A percentile compares a stretch with the other conserved stretches of the same genome.
Conservation (phyloP, 805 yeast genomes). For the Nakazawaea laoshanensis region DNA sequence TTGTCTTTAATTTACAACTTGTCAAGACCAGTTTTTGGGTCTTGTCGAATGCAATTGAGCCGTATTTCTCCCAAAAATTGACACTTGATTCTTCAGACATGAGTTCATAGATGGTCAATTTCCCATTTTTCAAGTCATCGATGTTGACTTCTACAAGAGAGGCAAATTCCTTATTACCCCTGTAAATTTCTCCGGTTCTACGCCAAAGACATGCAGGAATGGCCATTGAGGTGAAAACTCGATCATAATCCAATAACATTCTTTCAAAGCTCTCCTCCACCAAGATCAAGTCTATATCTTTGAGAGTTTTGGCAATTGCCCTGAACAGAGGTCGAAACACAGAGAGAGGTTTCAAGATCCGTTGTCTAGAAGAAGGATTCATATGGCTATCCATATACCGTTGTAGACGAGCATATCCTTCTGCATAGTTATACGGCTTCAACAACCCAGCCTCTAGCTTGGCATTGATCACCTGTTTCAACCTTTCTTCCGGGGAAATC, state of each 20-base stretch:
- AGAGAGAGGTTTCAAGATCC: constrained; percentile 78
- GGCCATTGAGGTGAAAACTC: constrained; percentile 96
- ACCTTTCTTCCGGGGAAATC: constrained; percentile 85
- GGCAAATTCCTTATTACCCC: constrained; percentile 96
- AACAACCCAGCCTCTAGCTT: constrained; percentile 88
- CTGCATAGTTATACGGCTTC: constrained; percentile 89
- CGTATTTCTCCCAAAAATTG: constrained; percentile 95
- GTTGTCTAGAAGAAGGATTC: constrained; percentile 74
- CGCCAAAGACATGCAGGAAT: constrained; percentile 97
- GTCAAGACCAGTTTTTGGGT: constrained; percentile 93
- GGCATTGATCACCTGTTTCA: constrained; percentile 90
- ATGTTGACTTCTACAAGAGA: constrained; percentile 82
- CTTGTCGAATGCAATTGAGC: constrained; percentile 91
- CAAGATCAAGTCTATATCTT: constrained; percentile 82
- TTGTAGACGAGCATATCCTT: constrained; percentile 86
- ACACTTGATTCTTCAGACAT: constrained; percentile 96
- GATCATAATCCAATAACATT: constrained; percentile 85
- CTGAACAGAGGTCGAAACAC: constrained; percentile 88
- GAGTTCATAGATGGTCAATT: constrained; percentile 82
- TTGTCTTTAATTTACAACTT: constrained; percentile 78
- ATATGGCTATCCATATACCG: constrained; percentile 88
- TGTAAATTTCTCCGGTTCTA: constrained; percentile 90
- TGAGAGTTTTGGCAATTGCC: constrained; percentile 82
- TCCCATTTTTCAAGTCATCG: constrained; percentile 89
- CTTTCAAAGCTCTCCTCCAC: constrained; percentile 94